Evolutionary conservation across 73 alveolate species (phyloP).

Genomic region (Uronychia binucleata): DNA sequence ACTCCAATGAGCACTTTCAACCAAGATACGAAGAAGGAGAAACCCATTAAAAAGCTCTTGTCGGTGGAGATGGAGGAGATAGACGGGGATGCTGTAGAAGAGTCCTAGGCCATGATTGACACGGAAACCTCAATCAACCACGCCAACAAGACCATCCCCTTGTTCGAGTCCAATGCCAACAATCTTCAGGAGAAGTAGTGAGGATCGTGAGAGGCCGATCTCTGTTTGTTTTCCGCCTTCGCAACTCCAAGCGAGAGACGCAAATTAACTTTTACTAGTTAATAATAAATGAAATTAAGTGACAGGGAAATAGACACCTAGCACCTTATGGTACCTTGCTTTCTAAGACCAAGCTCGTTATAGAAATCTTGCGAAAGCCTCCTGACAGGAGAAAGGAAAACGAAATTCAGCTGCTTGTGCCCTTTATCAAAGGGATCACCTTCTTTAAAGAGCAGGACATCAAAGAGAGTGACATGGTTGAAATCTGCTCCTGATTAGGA

Average conservation of each 20-base stretch:
- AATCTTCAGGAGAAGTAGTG: neutral
- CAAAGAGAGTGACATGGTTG: neutral
- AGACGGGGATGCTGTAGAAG: neutral
- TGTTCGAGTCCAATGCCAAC: neutral
- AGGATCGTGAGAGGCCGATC: neutral
- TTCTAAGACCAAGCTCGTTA: neutral
- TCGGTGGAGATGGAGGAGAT: neutral
- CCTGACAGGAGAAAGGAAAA: neutral
- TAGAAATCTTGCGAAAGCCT: neutral
- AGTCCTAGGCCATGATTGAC: too few relatives aligned
- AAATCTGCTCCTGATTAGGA: neutral
- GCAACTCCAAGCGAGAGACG: too few relatives aligned
- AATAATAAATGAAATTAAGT: neutral
- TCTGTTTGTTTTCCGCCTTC: neutral
- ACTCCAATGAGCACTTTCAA: neutral
- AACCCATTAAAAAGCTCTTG: neutral
- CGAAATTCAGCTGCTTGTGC: neutral
- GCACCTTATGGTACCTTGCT: neutral
- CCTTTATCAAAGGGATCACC: neutral
- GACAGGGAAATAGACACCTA: neutral
- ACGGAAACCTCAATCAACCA: neutral
- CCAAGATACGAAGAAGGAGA: neutral
- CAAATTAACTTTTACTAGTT: too few relatives aligned
- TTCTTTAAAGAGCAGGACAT: neutral
- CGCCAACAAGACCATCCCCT: neutral